Base-by-base conservation (phyloP, 306 rosid genomes). In the Cucurbita moschata region DNA sequence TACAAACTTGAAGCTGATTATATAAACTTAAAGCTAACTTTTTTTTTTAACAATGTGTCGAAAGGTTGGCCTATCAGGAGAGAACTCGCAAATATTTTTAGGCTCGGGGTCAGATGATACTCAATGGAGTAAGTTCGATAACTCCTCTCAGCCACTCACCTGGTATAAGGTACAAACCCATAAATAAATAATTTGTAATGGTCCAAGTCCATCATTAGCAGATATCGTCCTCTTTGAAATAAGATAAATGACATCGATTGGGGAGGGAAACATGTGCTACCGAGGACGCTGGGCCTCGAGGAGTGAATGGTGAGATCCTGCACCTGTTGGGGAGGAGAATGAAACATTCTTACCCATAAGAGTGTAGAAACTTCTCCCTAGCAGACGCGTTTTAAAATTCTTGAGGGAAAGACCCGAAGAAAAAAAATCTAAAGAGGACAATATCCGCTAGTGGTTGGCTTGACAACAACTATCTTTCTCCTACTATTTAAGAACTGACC, bases 21-120 rank as follows among this genome's bases (percentile, higher is more conserved):
- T 57, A 10, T 57, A 23, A 1, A 57, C 35, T 39, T 46, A 12
- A 68, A 10, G 15, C 56, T 73, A 10, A 56, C 23, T 7, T 21
- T 6, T 19, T 58, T 58, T 62, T 72, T 4, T 26, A 65, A 75
- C 38, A 8, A 69, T 6, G 56, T 44, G 52, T 5, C 7, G 21
- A 67, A 73, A 93, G 98, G 96, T 94, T 59, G 97, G 98, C 5
- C 68, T 90, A 77, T 21, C 61, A 15, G 98, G 97, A 79, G 96
- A 94, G 82, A 64, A 83, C 39, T 75, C 39, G 61, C 79, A 85
- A 86, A 84, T 90, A 72, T 82, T 80, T 42, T 82, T 87, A 74
- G 79, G 63, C 39, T 9, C 5, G 39, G 92, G 89, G 70, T 80
- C 85, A 46, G 83, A 87, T 75, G 77, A 73, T 70, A 87, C 86